Conservation (phyloP, 768 basidiomycete species). For the Xerocomus potaroensis region DNA sequence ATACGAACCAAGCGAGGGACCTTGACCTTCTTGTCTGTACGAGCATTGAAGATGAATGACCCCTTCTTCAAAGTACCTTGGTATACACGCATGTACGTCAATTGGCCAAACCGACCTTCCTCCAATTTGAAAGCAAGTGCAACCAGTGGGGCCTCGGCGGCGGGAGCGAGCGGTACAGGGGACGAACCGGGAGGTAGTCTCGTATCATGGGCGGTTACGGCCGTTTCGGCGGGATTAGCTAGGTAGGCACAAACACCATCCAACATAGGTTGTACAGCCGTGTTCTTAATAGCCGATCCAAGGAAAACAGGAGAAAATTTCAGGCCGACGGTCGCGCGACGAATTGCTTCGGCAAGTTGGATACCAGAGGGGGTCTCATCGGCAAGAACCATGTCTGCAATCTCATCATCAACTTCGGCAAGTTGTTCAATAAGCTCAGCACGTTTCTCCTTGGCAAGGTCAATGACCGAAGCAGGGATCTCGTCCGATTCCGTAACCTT, state of each 20-base stretch:
- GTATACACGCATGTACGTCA: constrained; percentile 98
- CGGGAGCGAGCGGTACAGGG: constrained; percentile 73
- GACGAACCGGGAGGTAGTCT: constrained; percentile 60
- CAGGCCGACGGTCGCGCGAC: constrained; percentile 81
- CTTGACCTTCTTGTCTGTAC: constrained; percentile 96
- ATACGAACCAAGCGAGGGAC: constrained; percentile 93
- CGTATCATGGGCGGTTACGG: constrained; percentile 80
- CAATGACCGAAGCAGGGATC: constrained; percentile 73
- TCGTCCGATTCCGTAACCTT: constrained; percentile 79
- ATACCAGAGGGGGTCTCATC: constrained; percentile 70
- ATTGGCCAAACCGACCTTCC: constrained; percentile 93
- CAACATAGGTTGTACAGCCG: constrained; percentile 87
- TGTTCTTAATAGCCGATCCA: constrained; percentile 97
- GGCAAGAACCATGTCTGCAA: constrained; percentile 87
- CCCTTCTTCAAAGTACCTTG: constrained; percentile 91
- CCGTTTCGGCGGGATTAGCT: constrained; percentile 78
- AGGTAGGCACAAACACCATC: constrained; percentile 97
- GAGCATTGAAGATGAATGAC: constrained; percentile 80
- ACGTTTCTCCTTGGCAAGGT: constrained; percentile 79
- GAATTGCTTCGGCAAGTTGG: constrained; percentile 80
- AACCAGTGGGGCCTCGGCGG: constrained; percentile 82
- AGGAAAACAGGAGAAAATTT: constrained; percentile 97
- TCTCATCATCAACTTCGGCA: constrained; percentile 92
- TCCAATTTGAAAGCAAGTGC: constrained; percentile 98
- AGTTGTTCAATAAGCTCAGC: constrained; percentile 90